Conservation (phyloP, 163 green algal species). For the Chlamydomonas reinhardtii region DNA sequence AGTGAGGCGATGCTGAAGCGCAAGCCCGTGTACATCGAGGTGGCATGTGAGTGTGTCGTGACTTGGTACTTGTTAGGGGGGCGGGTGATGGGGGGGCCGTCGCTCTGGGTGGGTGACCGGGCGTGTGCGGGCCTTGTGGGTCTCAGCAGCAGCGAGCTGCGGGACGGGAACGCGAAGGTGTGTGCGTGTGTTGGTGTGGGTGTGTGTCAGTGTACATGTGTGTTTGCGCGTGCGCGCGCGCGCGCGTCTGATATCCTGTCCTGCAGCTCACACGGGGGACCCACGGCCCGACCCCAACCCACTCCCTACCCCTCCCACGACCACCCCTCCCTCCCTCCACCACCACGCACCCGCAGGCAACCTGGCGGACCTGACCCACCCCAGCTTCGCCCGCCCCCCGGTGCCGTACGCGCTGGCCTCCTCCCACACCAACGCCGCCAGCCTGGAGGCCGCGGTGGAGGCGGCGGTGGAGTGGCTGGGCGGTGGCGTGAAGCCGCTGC, state of each 20-base stretch:
- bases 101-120: not conserved
- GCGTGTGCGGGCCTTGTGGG: not conserved
- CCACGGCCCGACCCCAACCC: no score
- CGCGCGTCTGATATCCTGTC: no score
- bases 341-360: constrained; percentile 78
- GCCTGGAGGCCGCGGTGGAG: constrained; percentile 76
- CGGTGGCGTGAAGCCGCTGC: constrained; percentile 74
- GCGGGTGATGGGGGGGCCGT: not conserved
- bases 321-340: no score
- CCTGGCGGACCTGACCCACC: constrained; percentile 72
- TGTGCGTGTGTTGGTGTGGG: no score
- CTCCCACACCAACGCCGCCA: constrained; percentile 67
- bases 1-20: constrained; percentile 60
- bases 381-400: constrained; percentile 62
- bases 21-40: constrained; percentile 86
- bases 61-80: no score
- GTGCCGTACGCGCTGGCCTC: constrained; percentile 66
- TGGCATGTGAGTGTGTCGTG: constrained; percentile 54
- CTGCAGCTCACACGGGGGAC: no score
- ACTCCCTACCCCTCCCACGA: no score
- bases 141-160: no score
- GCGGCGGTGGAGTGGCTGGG: constrained; percentile 68
- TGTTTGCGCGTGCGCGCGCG: no score
- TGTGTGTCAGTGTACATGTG: no score
- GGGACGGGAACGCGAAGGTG: no score